Percentiles rank a stretch among this genome's conserved stretches.
Conservation (phyloP, 2,329 filamentous ascomycete genomes). For the Lachnellula hyalina region DNA sequence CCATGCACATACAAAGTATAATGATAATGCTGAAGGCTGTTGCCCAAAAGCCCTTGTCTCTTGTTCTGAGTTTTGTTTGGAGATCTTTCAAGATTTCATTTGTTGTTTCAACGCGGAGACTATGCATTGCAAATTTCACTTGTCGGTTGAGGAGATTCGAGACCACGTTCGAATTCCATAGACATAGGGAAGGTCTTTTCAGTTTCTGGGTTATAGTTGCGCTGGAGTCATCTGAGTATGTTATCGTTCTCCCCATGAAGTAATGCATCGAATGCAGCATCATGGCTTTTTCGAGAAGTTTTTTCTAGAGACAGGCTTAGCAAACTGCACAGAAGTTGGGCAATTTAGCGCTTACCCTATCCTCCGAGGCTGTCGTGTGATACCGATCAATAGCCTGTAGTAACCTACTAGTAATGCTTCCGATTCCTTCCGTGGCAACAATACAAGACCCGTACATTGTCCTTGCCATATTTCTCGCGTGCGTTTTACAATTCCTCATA, state of each 20-base stretch:
- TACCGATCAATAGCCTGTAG: constrained; percentile 1
- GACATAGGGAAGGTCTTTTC: neutral
- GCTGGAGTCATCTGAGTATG: neutral
- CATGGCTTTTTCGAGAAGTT: constrained; percentile 8
- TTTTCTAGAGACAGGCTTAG: constrained; percentile 1
- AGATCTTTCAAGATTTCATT: constrained; percentile 6
- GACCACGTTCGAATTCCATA: neutral
- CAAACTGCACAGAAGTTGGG: neutral
- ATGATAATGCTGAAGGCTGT: constrained; percentile 6
- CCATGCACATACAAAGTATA: constrained; percentile 10
- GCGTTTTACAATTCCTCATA: neutral
- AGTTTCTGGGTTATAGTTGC: neutral
- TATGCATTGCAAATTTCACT: constrained; percentile 8
- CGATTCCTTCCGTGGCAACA: neutral
- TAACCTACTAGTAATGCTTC: neutral
- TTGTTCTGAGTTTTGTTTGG: constrained; percentile 7
- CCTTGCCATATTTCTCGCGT: neutral
- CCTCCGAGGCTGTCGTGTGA: neutral
- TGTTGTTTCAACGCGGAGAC: constrained; percentile 1
- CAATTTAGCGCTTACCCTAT: neutral
- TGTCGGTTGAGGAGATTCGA: constrained; percentile 10
- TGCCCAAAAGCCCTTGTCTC: constrained; percentile 4
- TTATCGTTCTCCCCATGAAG: constrained; percentile 8
- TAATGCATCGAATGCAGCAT: constrained; percentile 3
- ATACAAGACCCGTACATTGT: neutral